phyloP scores from a whole-genome alignment of 2,329 filamentous ascomycete genomes.

The Talaromyces sp. region DNA sequence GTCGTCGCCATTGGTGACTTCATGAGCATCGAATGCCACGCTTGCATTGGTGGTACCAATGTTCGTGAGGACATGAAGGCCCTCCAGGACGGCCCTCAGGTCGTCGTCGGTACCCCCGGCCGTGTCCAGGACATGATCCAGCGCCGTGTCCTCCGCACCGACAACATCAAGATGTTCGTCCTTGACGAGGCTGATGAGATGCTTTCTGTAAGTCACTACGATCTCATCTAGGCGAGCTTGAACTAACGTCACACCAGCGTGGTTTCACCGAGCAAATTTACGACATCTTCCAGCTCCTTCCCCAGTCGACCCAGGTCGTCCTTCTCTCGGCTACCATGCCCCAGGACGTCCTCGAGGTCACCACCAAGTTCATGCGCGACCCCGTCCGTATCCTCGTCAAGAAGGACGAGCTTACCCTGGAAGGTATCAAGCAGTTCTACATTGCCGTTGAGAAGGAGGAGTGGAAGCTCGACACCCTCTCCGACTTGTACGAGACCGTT shows the following conservation, averaged over 20 bases:
- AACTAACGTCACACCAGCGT: conserved; percentile 49
- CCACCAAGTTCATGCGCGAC: conserved; percentile 99
- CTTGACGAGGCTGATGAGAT: conserved; percentile 99
- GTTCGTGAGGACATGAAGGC: conserved; percentile 99
- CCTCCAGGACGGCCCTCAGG: conserved; percentile 90
- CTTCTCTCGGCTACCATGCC: conserved; percentile 98
- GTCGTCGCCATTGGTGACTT: conserved; percentile 98
- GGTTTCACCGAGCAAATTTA: conserved; percentile 99
- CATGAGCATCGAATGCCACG: conserved; percentile 99
- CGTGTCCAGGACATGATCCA: conserved; percentile 99
- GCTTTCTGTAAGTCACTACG: conserved; percentile 48
- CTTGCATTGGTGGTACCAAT: conserved; percentile 97
- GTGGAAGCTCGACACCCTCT: conserved; percentile 99
- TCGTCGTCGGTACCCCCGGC: conserved; percentile 95
- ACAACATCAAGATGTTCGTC: conserved; percentile 99
- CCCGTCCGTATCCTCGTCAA: conserved; percentile 98
- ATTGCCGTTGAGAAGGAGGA: conserved; percentile 99
- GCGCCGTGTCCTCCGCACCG: conserved; percentile 93
- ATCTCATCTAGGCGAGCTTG: conserved; percentile 3
- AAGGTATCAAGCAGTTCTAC: conserved; percentile 99
- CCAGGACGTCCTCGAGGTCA: conserved; percentile 98
- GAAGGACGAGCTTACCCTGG: conserved; percentile 98
- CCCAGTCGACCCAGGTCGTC: conserved; percentile 96
- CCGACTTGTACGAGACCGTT: conserved; percentile 97
- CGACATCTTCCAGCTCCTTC: conserved; percentile 98